Percentiles rank a stretch among this genome's conserved stretches.
Conservation (phyloP, 2,329 filamentous ascomycete species). For the Sclerotinia borealis region DNA sequence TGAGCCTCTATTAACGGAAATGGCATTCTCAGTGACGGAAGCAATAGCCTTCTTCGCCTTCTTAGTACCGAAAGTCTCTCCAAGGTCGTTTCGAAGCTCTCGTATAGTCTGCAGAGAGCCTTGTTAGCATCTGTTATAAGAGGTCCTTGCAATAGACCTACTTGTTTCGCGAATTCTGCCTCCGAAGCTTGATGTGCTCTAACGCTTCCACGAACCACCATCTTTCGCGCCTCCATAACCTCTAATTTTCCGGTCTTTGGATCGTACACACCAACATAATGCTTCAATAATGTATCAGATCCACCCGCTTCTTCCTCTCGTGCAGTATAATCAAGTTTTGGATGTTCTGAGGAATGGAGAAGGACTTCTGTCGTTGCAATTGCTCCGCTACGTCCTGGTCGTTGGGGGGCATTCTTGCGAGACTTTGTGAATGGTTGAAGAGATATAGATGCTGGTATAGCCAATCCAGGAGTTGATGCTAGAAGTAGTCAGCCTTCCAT, state of each 20-base stretch:
- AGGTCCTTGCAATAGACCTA: neutral
- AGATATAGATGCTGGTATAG: conserved; percentile 29
- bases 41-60: conserved; percentile 75
- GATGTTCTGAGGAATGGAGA: conserved; percentile 52
- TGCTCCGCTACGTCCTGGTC: conserved; percentile 21
- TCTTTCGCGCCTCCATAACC: conserved; percentile 58
- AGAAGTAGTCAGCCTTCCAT: neutral
- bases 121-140: neutral
- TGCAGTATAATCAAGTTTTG: conserved; percentile 53
- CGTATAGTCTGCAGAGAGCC: conserved; percentile 43
- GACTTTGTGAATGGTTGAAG: conserved; percentile 31
- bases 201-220: conserved; percentile 53
- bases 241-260: conserved; percentile 52
- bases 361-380: conserved; percentile 43
- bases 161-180: conserved; percentile 32
- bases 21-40: conserved; percentile 64
- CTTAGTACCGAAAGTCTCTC: conserved; percentile 76
- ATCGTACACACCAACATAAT: conserved; percentile 61
- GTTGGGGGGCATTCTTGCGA: conserved; percentile 24
- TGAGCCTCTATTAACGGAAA: conserved; percentile 38
- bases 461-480: conserved; percentile 34
- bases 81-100: conserved; percentile 62
- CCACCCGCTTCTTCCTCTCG: conserved; percentile 44
- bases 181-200: conserved; percentile 48
- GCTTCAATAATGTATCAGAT: conserved; percentile 45